These are phyloP conservation scores for Metschnikowia matae DNA, from an alignment of 805 yeast species.

Conservation along the genomic window DNA sequence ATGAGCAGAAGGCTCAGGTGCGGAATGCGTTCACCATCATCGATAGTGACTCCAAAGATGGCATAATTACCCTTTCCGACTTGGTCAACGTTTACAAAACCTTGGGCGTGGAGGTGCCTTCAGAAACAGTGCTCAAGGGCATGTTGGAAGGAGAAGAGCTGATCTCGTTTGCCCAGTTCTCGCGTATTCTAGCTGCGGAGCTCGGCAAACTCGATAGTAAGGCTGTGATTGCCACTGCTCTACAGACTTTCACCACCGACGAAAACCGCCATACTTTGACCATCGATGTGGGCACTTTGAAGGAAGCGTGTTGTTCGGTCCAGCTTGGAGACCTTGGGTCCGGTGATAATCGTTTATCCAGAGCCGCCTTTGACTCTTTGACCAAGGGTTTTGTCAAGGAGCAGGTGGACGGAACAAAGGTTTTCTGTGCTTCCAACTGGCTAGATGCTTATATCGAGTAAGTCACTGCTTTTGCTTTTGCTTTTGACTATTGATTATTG, in stretches of 20 bases:
- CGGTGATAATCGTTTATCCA: slow-evolving; percentile 38
- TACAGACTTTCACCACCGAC: slow-evolving; percentile 47
- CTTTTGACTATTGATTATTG: no score
- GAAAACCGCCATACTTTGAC: slow-evolving; percentile 32
- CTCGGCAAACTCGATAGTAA: slow-evolving; percentile 47
- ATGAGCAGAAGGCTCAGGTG: slow-evolving; percentile 60
- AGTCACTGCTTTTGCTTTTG: background rate
- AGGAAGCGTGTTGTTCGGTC: slow-evolving; percentile 43
- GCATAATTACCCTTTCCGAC: slow-evolving; percentile 53
- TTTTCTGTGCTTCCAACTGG: slow-evolving; percentile 62
- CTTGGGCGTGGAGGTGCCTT: slow-evolving; percentile 45
- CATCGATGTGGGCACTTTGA: slow-evolving; percentile 47
- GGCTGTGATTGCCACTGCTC: slow-evolving; percentile 54
- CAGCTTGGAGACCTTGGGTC: slow-evolving; percentile 46
- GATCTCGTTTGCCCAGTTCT: slow-evolving; percentile 61
- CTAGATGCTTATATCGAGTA: slow-evolving; percentile 48
- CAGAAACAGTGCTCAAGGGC: slow-evolving; percentile 37
- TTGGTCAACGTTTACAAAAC: slow-evolving; percentile 50
- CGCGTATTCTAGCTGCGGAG: slow-evolving; percentile 57
- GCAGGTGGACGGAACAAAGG: slow-evolving; percentile 52
- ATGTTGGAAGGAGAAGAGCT: slow-evolving; percentile 50
- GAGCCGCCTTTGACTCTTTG: slow-evolving; percentile 46
- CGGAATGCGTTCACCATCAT: slow-evolving; percentile 74
- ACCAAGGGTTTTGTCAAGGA: slow-evolving; percentile 54
- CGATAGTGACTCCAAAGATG: slow-evolving; percentile 76